Conservation (phyloP, 1,284 basidiomycete species). For the Sanghuangporus sanghuang region DNA sequence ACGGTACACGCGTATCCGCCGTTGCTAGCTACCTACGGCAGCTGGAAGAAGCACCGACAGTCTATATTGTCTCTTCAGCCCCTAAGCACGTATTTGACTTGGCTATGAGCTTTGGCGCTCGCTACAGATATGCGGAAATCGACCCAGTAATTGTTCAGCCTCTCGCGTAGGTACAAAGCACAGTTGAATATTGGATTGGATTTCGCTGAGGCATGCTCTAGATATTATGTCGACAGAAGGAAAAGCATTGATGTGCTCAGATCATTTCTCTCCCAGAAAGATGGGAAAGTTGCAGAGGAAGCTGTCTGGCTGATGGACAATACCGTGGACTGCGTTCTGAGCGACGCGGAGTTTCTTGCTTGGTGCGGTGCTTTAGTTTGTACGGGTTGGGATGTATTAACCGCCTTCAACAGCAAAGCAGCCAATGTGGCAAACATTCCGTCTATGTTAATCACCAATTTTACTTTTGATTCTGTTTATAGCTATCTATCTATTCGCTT, state of each 20-base stretch:
- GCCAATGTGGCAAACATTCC: conserved; percentile 60
- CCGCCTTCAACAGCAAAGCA: conserved; percentile 45
- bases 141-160: conserved; percentile 73
- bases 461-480: conserved; percentile 79
- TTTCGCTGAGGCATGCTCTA: conserved; percentile 21
- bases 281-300: conserved; percentile 51
- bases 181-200: no score
- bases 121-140: conserved; percentile 61
- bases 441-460: conserved; percentile 70
- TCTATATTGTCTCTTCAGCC: conserved; percentile 65
- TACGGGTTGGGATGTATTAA: neutral
- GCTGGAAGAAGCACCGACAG: conserved; percentile 35
- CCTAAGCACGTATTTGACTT: conserved; percentile 61
- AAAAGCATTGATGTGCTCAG: conserved; percentile 61
- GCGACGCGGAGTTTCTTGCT: conserved; percentile 73
- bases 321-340: conserved; percentile 56
- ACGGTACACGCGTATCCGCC: conserved; percentile 70
- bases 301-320: conserved; percentile 50
- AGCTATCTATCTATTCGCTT: conserved; percentile 54
- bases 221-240: conserved; percentile 65
- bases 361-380: conserved; percentile 43
- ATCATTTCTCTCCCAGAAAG: conserved; percentile 51
- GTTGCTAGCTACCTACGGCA: conserved; percentile 52
- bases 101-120: conserved; percentile 51
- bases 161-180: conserved; percentile 46